A percentile compares a stretch with the other conserved stretches of the same genome.
Evolutionary conservation across 192 early-diverging fungal genomes (phyloP).

Genomic region (Spizellomyces sp.): DNA sequence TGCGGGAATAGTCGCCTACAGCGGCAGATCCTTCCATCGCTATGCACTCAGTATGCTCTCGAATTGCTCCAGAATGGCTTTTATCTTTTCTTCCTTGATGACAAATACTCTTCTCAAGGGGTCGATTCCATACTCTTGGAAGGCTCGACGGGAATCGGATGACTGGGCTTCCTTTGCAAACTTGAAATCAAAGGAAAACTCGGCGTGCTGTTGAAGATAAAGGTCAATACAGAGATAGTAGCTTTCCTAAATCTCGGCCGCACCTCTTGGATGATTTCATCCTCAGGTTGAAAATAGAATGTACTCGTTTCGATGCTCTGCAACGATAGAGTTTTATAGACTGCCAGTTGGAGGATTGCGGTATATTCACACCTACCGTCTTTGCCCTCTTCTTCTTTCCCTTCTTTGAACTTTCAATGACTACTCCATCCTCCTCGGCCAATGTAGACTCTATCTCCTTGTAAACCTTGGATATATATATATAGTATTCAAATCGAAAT

Average conservation of each 20-base stretch:
- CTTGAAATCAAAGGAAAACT: conserved; percentile 78
- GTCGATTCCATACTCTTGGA: conserved; percentile 83
- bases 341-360: neutral
- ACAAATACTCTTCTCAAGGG: conserved; percentile 70
- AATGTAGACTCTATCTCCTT: conserved; percentile 66
- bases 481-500: conserved; percentile 80
- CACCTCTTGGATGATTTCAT: conserved; percentile 81
- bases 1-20: too few species aligned
- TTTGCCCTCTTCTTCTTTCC: conserved; percentile 41
- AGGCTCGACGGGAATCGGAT: conserved; percentile 77
- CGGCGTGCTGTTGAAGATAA: conserved; percentile 54
- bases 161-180: conserved; percentile 69
- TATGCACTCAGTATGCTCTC: conserved; percentile 10
- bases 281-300: conserved; percentile 89
- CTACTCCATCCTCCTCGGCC: conserved; percentile 59
- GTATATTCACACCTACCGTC: neutral
- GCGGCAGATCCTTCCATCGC: neutral
- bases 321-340: too few species aligned
- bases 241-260: neutral
- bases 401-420: conserved; percentile 38
- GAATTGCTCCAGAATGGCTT: conserved; percentile 52
- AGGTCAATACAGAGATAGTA: neutral
- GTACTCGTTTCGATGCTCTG: conserved; percentile 3
- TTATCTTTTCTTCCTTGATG: conserved; percentile 60
- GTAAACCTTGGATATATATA: conserved; percentile 83